Evolutionary conservation across 1,284 basidiomycete species (phyloP), one percentile per base, ranked within the genome.

Genomic region (Prillingera fragicola): DNA sequence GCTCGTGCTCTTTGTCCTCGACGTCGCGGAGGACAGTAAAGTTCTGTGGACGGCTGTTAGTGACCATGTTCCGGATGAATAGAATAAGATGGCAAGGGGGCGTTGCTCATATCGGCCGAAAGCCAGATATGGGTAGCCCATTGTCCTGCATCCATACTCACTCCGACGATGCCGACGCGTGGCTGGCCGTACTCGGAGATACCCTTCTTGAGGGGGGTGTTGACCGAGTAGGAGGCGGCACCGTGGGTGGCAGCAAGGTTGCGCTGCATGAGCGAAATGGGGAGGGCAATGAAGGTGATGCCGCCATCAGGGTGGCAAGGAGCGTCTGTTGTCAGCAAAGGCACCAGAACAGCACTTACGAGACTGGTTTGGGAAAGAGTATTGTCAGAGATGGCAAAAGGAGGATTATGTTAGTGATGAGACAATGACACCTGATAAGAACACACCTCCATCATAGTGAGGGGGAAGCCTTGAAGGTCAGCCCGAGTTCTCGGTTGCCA

Each of bases 391-490:
- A 21, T 3, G 37, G 9, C 27, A 15, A 9, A 32, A 41, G 27
- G 29, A 10, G 3, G 8, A 21, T 19, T 4, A 4, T 13, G n/a
- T 29, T n/a, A 17, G 7, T 43, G 27, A 32, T 21, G 2, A 13
- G 14, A 14, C 13, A 23, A 24, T 17, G 12, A 21, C 17, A n/a
- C 26, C n/a, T 31, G 31, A 21, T 18, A 17, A n/a, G 72, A 70
- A 58, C 78, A 75, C 57, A 81, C 81, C 65, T 82, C 80, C 65
- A 81, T 79, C 45, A 82, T 65, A 7, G 79, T 73, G 58, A 81
- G 81, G 13, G 80, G 79, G 50, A 76, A 70, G 17, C 74, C 80
- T 80, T 56, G 12, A 32, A 13, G 5, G 36, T 37, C 21, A 48
- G 33, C 29, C 2, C 17, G 23, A 4, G 23, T 4, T 14, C 1